Base-by-base conservation (phyloP, 352 stramenopile genomes). In the Globisporangium parvum region DNA sequence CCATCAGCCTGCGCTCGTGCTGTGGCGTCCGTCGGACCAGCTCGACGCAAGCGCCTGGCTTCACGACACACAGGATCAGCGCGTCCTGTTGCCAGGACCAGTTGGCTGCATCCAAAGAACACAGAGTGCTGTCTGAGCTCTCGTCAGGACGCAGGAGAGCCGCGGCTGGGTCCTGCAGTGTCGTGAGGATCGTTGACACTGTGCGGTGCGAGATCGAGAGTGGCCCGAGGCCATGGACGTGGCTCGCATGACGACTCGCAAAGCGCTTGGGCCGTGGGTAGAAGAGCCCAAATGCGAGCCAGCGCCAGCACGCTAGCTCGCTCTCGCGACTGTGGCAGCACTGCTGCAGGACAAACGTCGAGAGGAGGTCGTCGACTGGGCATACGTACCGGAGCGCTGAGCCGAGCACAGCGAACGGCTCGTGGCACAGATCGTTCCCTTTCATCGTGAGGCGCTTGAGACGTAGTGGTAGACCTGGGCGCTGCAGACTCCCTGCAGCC, bases 361-460 rank as follows among this genome's bases (percentile, higher is more conserved):
- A 55, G 23, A 55, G 51, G 3, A 55, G 18, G 23, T 55, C 51
- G 15, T 47, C 35, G 14, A 26, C 51, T 47, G 21, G 17, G 1
- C 12, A 39, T 23, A 37, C 37, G 17, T 48, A 47, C 14, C 51
- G 51, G 33, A 55, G 37, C 23, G 51, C 37, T 14, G 51, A 55
- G 10, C 51, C 51, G n/a, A 55, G 17, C 23, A 17, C 51, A 26
- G 51, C 51, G 17, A 55, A 47, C 14, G 51, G 51, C 17, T 18
- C 39, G 15, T 35, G 15, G 37, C 51, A 55, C 37, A 55, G n/a
- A n/a, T 55, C 51, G 37, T 55, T 55, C 9, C 37, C 51, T 35
- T 39, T 55, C 51, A 47, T 55, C 24, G 51, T 40, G 15, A 55
- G 11, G 8, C 51, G 51, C 18, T 23, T 47, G 35, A 47, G 50